A percentile compares a stretch with the other conserved stretches of the same genome.
These are phyloP conservation scores for Akanthomyces lecanii DNA, from an alignment of 2,329 filamentous ascomycete genomes.

Conservation along the genomic window DNA sequence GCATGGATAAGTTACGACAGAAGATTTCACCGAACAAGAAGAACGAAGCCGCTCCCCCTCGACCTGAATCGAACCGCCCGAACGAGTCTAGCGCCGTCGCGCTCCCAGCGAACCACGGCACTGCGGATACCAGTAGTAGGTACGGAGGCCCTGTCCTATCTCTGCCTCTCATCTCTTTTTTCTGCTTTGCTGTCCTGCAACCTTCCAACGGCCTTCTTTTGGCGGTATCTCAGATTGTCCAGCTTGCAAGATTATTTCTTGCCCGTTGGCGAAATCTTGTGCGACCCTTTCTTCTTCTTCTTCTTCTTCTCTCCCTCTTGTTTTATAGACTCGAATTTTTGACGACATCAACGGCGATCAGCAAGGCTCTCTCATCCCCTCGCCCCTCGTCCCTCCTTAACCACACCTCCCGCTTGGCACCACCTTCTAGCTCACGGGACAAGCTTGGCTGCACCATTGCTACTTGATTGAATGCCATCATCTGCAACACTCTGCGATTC, in stretches of 20 bases:
- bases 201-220: neutral
- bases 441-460: neutral
- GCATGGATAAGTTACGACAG: no score
- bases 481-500: neutral
- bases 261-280: neutral
- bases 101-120: neutral
- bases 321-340: neutral
- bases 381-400: neutral
- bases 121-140: neutral
- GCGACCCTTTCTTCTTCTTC: neutral
- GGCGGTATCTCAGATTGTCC: neutral
- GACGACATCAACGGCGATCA: neutral
- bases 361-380: neutral
- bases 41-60: no score
- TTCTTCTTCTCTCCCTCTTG: neutral
- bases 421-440: neutral
- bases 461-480: neutral
- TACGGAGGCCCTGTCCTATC: neutral
- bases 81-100: neutral
- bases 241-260: neutral
- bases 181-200: constrained; percentile 5
- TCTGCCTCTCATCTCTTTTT: constrained; percentile 10
- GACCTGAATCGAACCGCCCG: neutral
- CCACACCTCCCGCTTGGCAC: neutral
- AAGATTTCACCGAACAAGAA: no score